These are phyloP conservation scores for Cladosporium sp. DNA, from an alignment of 2,329 filamentous ascomycete genomes.

Conservation along the genomic window DNA sequence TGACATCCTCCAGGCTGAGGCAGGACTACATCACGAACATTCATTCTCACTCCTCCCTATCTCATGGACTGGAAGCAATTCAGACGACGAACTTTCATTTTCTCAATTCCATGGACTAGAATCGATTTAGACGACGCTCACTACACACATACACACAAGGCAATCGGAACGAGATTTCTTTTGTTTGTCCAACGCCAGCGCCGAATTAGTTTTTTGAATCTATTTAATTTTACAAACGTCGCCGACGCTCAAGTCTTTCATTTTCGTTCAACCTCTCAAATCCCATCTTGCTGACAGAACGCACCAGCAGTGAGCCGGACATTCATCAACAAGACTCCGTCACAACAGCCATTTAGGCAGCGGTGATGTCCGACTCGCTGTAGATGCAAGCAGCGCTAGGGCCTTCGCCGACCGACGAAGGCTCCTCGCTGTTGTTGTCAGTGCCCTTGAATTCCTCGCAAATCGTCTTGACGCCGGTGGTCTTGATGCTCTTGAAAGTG, in stretches of 20 bases:
- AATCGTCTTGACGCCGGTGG: constrained; percentile 13
- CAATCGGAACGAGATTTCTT: background rate
- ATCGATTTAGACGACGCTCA: background rate
- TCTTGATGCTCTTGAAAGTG: constrained; percentile 12
- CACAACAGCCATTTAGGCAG: constrained; percentile 15
- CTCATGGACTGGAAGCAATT: background rate
- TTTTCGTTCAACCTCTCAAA: background rate
- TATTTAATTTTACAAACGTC: background rate
- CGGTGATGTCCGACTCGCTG: constrained; percentile 27
- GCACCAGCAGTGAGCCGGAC: background rate
- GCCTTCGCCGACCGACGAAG: constrained; percentile 15
- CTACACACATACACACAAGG: background rate
- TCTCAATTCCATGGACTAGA: background rate
- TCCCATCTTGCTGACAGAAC: background rate
- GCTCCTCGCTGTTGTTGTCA: constrained; percentile 19
- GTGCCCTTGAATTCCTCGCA: constrained; percentile 21
- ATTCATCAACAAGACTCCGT: background rate
- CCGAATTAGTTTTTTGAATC: background rate
- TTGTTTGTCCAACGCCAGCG: background rate
- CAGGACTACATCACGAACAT: background rate
- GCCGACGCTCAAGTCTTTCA: background rate
- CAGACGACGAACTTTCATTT: background rate
- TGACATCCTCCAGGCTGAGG: background rate
- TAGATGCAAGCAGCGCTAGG: constrained; percentile 19
- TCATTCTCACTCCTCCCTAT: background rate